Percentiles rank a stretch among this genome's conserved stretches.
Conservation (phyloP, 1,284 basidiomycete species). For the Leccinum insolens region DNA sequence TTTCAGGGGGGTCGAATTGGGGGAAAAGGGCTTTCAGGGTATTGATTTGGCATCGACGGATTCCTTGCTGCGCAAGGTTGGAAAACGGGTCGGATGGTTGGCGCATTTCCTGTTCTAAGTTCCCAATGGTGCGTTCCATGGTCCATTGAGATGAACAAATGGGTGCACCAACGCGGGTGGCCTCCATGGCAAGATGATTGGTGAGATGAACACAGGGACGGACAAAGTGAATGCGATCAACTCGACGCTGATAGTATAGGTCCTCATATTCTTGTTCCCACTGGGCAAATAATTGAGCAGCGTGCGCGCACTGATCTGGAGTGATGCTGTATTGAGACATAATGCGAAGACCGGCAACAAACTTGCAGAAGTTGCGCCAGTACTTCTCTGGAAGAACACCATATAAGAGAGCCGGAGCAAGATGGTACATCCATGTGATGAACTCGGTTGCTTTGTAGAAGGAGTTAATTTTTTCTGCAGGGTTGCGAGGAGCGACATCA, state of each 20-base stretch:
- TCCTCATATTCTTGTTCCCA: background rate
- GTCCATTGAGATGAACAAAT: slow-evolving; percentile 20
- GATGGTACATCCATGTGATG: background rate
- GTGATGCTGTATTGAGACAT: background rate
- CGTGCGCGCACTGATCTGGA: background rate
- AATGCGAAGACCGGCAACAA: background rate
- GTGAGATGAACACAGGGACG: background rate
- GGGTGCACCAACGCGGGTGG: background rate
- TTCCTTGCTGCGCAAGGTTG: slow-evolving; percentile 7
- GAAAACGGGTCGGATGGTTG: slow-evolving; percentile 4
- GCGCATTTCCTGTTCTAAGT: slow-evolving; percentile 8
- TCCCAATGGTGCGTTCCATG: slow-evolving; percentile 17
- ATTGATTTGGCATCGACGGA: background rate
- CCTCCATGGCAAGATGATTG: slow-evolving; percentile 1
- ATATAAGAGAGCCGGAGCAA: background rate
- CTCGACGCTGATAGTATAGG: background rate
- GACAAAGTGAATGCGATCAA: background rate
- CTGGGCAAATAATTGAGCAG: background rate
- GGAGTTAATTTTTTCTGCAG: background rate
- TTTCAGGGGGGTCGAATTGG: background rate
- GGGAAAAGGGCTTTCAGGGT: background rate
- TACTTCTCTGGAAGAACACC: background rate
- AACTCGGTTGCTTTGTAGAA: background rate
- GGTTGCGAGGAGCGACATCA: background rate
- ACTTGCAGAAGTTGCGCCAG: background rate